Percentiles rank a stretch among this genome's conserved stretches.
phyloP scores from a whole-genome alignment of 768 basidiomycete genomes.

The Boletus eberwhitei region DNA sequence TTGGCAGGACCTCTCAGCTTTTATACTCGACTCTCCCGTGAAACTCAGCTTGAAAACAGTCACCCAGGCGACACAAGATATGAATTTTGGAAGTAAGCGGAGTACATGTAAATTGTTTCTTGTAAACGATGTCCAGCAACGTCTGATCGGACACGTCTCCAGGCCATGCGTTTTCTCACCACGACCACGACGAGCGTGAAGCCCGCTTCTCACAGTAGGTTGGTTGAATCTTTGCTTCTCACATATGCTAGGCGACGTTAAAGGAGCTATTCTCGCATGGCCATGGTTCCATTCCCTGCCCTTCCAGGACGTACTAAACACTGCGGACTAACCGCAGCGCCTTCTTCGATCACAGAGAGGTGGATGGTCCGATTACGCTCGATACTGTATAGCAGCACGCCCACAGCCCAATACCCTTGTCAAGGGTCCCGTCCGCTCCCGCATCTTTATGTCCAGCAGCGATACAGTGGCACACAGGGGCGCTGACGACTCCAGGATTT shows the following conservation, averaged over 20 bases:
- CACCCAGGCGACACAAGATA: constrained; percentile 26
- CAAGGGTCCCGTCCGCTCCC: constrained; percentile 6
- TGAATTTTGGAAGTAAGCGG: constrained; percentile 8
- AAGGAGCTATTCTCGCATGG: constrained; percentile 17
- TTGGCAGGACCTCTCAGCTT: constrained; percentile 3
- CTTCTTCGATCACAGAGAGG: constrained; percentile 23
- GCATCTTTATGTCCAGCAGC: constrained; percentile 1
- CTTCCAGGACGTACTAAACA: constrained; percentile 19
- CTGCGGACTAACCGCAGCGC: constrained; percentile 15
- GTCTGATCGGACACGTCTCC: constrained; percentile 22
- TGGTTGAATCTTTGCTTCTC: constrained; percentile 16
- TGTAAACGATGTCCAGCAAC: constrained; percentile 6
- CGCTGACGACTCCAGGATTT: constrained; percentile 1
- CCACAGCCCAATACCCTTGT: constrained; percentile 23
- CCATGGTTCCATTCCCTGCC: constrained; percentile 21
- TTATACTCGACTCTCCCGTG: constrained; percentile 20
- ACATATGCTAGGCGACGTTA: constrained; percentile 10
- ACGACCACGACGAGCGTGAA: constrained; percentile 16
- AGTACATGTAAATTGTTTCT: constrained; percentile 12
- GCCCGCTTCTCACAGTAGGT: constrained; percentile 22
- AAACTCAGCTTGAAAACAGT: constrained; percentile 16
- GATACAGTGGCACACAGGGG: constrained; percentile 4
- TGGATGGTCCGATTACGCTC: constrained; percentile 18
- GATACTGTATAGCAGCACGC: constrained; percentile 16
- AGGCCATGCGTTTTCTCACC: constrained; percentile 18